These are phyloP conservation scores for Stramenopiles sp. DNA, from an alignment of 352 stramenopile species.

Conservation along the genomic window DNA sequence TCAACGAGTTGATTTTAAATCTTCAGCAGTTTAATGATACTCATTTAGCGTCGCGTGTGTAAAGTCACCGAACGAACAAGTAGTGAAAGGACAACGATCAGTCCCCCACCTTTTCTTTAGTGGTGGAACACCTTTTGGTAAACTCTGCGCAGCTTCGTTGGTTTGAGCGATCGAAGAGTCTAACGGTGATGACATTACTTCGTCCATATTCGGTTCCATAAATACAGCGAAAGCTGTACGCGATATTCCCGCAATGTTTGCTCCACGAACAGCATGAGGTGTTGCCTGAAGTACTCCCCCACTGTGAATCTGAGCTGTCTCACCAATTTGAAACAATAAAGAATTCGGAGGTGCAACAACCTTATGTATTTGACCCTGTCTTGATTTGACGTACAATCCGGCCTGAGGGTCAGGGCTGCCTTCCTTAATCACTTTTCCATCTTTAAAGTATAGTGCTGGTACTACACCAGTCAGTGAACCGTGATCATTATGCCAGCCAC, in stretches of 20 bases:
- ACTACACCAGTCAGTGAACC: slow-evolving; percentile 66
- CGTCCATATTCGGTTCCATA: slow-evolving; percentile 71
- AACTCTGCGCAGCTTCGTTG: slow-evolving; percentile 37
- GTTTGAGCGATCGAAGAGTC: slow-evolving; percentile 24
- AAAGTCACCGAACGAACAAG: slow-evolving; percentile 43
- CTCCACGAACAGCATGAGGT: slow-evolving; percentile 59
- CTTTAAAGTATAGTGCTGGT: slow-evolving; percentile 29
- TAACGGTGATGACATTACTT: slow-evolving; percentile 49
- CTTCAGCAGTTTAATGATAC: slow-evolving; percentile 29
- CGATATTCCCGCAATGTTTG: slow-evolving; percentile 34
- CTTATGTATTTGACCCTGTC: slow-evolving; percentile 59
- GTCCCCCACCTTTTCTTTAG: slow-evolving; percentile 58
- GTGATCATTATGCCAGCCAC: slow-evolving; percentile 90
- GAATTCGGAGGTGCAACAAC: slow-evolving; percentile 55
- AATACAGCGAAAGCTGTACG: slow-evolving; percentile 87
- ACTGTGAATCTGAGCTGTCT: slow-evolving; percentile 82
- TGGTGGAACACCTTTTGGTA: slow-evolving; percentile 49
- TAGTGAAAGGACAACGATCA: slow-evolving; percentile 45
- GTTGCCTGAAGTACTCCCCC: slow-evolving; percentile 69
- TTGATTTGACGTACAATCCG: slow-evolving; percentile 80
- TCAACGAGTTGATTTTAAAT: neutral
- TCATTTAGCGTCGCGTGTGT: slow-evolving; percentile 62
- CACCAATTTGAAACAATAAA: slow-evolving; percentile 80
- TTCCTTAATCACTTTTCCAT: slow-evolving; percentile 30
- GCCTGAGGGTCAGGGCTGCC: slow-evolving; percentile 48